Base-by-base conservation (phyloP, 441 rosid species). In the Bocquillonia castaneifolia region DNA sequence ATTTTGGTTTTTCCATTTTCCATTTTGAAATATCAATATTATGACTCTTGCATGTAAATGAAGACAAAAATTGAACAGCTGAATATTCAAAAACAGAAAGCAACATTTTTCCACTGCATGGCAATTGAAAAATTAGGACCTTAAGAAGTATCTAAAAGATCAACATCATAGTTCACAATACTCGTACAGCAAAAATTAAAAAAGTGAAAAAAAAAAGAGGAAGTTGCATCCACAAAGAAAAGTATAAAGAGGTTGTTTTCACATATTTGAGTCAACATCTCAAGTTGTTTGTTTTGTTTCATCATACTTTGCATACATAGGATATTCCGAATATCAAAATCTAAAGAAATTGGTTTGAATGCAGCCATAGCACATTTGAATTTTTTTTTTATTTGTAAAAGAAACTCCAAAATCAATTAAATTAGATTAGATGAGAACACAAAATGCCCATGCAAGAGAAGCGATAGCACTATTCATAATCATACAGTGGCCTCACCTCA, bases 401-500 rank as follows among this genome's bases (percentile, higher is more conserved):
- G 44, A 44, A 20, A 44, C 3, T 8, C 15, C 1, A 44, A 62
- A 17, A n/a, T 60, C 32, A 55, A 17, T 57, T 1, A 62, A 14
- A 18, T 44, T 44, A 15, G 25, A 28, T 57, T 17, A 6, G 22
- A 9, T 6, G 23, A 32, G 40, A 18, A 8, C 5, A 6, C 6
- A 31, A 3, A 17, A 18, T 31, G 39, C 40, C 22, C 25, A 2
- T 32, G 13, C 31, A 8, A 28, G 54, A 10, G 17, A 59, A 66
- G 1, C 32, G 45, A 31, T 40, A 10, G 1, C 5, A 22, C 15
- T 47, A 51, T n/a, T 17, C 55, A 6, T n/a, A 15, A 42, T 5
- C 28, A 73, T n/a, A 7, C 8, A 18, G 44, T 18, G 64, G 56
- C 50, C 53, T 34, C 84, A 89, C 99, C 96, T 88, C 96, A 73